Base-by-base conservation (phyloP, 1,284 basidiomycete species). In the Athelia sp. region DNA sequence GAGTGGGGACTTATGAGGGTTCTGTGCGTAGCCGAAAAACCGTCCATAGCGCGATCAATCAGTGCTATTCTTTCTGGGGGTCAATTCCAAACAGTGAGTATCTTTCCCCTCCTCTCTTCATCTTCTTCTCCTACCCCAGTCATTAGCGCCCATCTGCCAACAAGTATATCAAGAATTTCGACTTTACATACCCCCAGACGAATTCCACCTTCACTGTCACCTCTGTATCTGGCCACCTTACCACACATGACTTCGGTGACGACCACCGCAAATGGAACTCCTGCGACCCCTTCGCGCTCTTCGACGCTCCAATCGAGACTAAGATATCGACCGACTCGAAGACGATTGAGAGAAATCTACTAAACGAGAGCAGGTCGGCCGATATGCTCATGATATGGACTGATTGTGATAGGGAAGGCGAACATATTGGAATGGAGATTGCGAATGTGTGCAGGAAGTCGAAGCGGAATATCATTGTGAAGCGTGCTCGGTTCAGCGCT, bases 371-470 rank as follows among this genome's bases (percentile, higher is more conserved):
- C 1, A 77, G 86, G 38, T 70, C 73, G 3, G 84, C 90, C 1
- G 81, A 95, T 53, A 81, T 83, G 54, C 71, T 99, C 45, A 95
- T 99, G 90, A 98, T 99, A 54, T 99, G 96, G 96, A 99, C 96
- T 31, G 96, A 99, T 76, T 99, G 96, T 67, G 96, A 99, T 74
- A 78, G 97, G 56, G 96, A 99, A 69, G 96, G 96, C 34, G 96
- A 99, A 68, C 90, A 97, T 63, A 99, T 99, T 55, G 96, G 96
- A 3, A 79, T 81, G 52, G 96, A 99, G 66, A 82, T 99, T 40
- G 81, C 77, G 17, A 71, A 68, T 9, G 83, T 93, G 6, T 98
- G 95, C 63, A 73, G 77, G 45, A 81, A 76, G 60, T 82, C 76
- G 2, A 93, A 92, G 36, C 72, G 77, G 8, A 76, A 76, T 48